Percentiles rank a stretch among this genome's conserved stretches.
Evolutionary conservation across 768 basidiomycete species (phyloP).

Genomic region (Auriscalpium microsporum): DNA sequence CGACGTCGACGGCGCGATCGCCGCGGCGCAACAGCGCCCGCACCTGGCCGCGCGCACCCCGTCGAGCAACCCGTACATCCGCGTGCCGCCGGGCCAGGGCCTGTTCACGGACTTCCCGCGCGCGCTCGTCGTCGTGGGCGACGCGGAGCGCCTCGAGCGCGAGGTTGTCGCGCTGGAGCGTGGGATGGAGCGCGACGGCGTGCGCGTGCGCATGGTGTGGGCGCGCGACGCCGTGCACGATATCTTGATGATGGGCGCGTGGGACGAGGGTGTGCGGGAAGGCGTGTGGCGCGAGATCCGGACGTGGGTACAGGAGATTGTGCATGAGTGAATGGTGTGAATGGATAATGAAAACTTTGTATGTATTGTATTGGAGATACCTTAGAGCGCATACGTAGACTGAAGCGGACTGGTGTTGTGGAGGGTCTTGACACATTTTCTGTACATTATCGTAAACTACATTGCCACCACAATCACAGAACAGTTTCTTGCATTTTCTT

Average conservation of each 20-base stretch:
- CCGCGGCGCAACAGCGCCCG: no score
- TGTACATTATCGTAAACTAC: no score
- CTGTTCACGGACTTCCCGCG: slow-evolving; percentile 40
- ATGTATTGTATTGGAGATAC: no score
- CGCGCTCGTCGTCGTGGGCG: slow-evolving; percentile 38
- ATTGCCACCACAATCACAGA: no score
- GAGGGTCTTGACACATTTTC: no score
- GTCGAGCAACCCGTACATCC: slow-evolving; percentile 19
- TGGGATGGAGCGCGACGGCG: slow-evolving; percentile 13
- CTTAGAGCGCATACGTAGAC: no score
- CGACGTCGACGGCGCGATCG: no score
- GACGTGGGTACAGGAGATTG: slow-evolving; percentile 10
- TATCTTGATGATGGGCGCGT: slow-evolving; percentile 11
- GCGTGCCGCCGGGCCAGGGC: slow-evolving; percentile 26
- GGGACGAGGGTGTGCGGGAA: slow-evolving; percentile 14
- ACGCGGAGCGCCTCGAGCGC: slow-evolving; percentile 42
- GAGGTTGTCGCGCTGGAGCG: slow-evolving; percentile 29
- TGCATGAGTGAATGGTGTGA: background rate
- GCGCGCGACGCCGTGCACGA: slow-evolving; percentile 15
- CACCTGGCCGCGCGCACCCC: slow-evolving; percentile 7
- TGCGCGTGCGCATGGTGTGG: slow-evolving; percentile 15
- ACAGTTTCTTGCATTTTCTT: no score
- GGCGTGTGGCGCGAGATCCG: slow-evolving; percentile 13
- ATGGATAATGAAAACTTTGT: no score
- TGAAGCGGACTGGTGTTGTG: no score